Base-by-base conservation (phyloP, 768 basidiomycete species). In the Tricholoma terreum region DNA sequence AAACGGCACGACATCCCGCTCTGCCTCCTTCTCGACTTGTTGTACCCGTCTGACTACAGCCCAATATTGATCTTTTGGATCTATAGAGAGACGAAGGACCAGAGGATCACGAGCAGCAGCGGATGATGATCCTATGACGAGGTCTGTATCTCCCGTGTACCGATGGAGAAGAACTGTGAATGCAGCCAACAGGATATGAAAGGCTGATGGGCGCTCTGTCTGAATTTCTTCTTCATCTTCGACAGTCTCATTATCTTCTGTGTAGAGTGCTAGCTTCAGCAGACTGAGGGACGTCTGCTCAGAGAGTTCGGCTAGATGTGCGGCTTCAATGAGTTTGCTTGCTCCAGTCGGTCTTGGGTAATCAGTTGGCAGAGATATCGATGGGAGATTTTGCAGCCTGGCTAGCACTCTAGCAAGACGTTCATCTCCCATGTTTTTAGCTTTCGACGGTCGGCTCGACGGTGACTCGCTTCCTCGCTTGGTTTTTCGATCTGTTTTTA, bases 111-210 rank as follows among this genome's bases (percentile, higher is more conserved):
- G 81, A 6, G 84, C 82, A 5, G 81, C 75, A 1, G 90, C 84
- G 22, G 92, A 88, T 14, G 93, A 94, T 3, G 91, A 92, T 34
- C 90, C 94, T 65, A 99, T 89, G 57, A 97, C 81, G 59, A 99
- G 80, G 65, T 97, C 94, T 24, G 87, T 94, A 69, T 99, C 97
- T 38, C 92, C 95, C 0, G 97, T 98, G 74, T 94, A 97, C 40
- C 96, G 82, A 74, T 98, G 94, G 11, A 99, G 77, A 50, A 98
- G 79, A 19, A 96, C 88, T 10, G 85, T 82, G 73, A 99, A 97
- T 0, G 96, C 89, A n/a, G 97, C 84, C 42, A 98, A 80, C 45
- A 98, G 83, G 22, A 98, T 79, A 66, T 98, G 94, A 69, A 95
- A 98, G 0, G 90, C 88, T 2, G 95, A 91, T 3, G 94, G 87